phyloP scores from a whole-genome alignment of 192 early-diverging fungal genomes.

The Geranomyces variabilis region DNA sequence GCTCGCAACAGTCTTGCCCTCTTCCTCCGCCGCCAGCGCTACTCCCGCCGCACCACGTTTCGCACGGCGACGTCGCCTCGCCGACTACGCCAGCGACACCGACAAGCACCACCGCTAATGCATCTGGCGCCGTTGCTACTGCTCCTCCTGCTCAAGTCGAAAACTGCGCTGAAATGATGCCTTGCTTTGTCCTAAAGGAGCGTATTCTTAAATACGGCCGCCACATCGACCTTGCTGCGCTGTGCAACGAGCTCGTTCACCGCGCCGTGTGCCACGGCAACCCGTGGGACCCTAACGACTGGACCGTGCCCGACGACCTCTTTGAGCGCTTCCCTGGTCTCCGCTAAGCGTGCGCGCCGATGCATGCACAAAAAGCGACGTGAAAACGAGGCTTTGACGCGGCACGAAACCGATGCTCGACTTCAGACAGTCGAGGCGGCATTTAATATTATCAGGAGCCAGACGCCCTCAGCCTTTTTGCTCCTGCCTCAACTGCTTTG shows the following conservation, averaged over 20 bases:
- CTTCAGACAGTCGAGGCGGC: too few species aligned
- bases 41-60: neutral
- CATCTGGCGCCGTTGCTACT: neutral
- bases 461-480: too few species aligned
- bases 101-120: neutral
- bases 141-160: neutral
- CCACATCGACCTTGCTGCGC: conserved; percentile 21
- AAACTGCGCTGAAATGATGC: conserved; percentile 20
- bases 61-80: neutral
- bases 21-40: neutral
- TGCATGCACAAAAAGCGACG: too few species aligned
- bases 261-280: conserved; percentile 32
- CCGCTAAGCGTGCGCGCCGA: too few species aligned
- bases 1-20: neutral
- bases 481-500: too few species aligned
- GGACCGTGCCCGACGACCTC: conserved; percentile 30
- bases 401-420: too few species aligned
- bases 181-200: conserved; percentile 28
- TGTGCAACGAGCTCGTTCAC: conserved; percentile 27
- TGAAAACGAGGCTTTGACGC: too few species aligned
- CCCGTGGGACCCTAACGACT: conserved; percentile 33
- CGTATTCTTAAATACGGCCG: conserved; percentile 28
- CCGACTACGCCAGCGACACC: neutral
- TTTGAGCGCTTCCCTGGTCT: conserved; percentile 28
- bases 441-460: too few species aligned